These are phyloP conservation scores for Trichomonas tenax DNA, from an alignment of 208 protist genomes.

Conservation along the genomic window DNA sequence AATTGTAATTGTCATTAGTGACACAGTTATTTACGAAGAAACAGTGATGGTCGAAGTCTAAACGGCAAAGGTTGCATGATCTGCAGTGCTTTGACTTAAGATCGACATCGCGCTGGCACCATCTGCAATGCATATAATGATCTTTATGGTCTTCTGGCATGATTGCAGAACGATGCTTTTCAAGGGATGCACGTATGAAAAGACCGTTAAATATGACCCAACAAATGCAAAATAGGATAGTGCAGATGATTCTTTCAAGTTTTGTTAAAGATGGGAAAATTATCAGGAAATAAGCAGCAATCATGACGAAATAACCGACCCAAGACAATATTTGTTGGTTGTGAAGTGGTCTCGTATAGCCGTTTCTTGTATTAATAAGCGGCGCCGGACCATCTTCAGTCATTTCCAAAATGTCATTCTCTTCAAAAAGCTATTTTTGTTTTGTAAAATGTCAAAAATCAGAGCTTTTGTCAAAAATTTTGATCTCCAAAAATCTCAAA, in stretches of 20 bases:
- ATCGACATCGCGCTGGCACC: background rate
- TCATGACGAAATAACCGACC: background rate
- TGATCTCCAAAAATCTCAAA: too few relatives aligned
- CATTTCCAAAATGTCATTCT: background rate
- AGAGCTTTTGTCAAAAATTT: too few relatives aligned
- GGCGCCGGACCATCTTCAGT: background rate
- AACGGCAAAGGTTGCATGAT: background rate
- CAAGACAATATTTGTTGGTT: background rate
- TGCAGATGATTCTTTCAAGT: background rate
- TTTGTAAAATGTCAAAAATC: too few relatives aligned
- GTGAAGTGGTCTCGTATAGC: background rate
- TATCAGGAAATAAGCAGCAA: background rate
- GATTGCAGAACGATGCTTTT: background rate
- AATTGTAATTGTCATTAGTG: background rate
- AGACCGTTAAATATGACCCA: background rate
- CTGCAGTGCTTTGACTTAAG: background rate
- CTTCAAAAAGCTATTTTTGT: too few relatives aligned
- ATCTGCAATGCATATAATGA: background rate
- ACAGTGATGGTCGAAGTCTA: slow-evolving; percentile 22
- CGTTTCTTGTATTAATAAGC: background rate
- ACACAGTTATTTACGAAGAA: slow-evolving; percentile 22
- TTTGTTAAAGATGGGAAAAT: background rate
- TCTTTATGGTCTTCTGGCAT: background rate
- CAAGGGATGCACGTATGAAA: background rate
- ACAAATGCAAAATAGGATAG: background rate